These are phyloP conservation scores for Cucumis cinereus DNA, from an alignment of 306 rosid genomes.

Conservation along the genomic window DNA sequence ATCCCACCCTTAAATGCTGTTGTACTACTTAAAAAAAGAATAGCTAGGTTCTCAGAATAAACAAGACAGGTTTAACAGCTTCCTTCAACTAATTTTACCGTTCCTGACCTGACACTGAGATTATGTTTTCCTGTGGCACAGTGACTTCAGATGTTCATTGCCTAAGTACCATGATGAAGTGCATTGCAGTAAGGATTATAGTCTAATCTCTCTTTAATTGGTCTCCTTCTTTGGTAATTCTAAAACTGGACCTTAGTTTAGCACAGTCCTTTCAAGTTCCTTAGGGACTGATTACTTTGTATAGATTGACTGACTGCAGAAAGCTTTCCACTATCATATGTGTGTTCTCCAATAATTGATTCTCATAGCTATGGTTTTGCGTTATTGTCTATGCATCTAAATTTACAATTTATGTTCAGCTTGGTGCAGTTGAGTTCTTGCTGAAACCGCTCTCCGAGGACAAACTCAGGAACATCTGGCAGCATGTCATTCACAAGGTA, in stretches of 20 bases:
- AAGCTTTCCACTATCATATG: neutral
- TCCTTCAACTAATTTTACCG: neutral
- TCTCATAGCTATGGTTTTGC: neutral
- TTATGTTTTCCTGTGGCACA: constrained; percentile 19
- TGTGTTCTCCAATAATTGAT: neutral
- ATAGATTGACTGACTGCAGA: neutral
- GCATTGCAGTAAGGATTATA: constrained; percentile 66
- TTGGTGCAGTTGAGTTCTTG: constrained; percentile 89
- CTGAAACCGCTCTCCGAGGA: constrained; percentile 86
- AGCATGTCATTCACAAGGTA: constrained; percentile 98
- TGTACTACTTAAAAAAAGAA: neutral
- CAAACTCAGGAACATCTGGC: constrained; percentile 90
- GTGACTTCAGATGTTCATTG: constrained; percentile 78
- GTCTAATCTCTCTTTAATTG: neutral
- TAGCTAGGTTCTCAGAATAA: neutral
- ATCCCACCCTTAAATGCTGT: neutral
- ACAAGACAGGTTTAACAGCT: neutral
- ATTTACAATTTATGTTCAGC: constrained; percentile 31
- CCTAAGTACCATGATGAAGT: constrained; percentile 85
- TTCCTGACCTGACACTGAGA: constrained; percentile 9
- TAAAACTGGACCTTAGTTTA: neutral
- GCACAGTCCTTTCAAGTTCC: neutral
- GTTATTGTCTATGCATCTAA: neutral
- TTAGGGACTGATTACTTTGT: neutral
- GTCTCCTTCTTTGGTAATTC: neutral